phyloP scores from a whole-genome alignment of 345 rosid species.

The Ceriops tagal region DNA sequence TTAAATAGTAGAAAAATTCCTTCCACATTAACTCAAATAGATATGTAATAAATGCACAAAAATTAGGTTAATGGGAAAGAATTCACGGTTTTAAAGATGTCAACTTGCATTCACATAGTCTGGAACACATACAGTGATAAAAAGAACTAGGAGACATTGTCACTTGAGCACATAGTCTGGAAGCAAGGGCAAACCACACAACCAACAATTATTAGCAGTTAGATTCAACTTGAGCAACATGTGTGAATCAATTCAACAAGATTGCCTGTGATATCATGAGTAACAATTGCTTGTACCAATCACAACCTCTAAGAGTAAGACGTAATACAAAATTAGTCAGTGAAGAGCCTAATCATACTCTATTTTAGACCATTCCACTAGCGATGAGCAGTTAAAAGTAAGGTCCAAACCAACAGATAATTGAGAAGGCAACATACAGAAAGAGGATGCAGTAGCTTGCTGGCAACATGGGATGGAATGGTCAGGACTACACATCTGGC shows the following conservation, averaged over 20 bases:
- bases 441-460: slow-evolving; percentile 64
- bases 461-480: slow-evolving; percentile 80
- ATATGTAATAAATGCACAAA: not conserved
- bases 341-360: not conserved
- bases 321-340: not conserved
- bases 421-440: slow-evolving; percentile 52
- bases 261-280: not conserved
- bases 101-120: too few species aligned
- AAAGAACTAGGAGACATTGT: not conserved
- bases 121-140: not conserved
- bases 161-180: not conserved
- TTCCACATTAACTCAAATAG: too few species aligned
- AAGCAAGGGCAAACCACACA: slow-evolving; percentile 5
- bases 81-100: not conserved
- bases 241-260: not conserved
- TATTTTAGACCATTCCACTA: not conserved
- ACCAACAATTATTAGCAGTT: not conserved
- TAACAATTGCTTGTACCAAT: not conserved
- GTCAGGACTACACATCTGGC: slow-evolving; percentile 78
- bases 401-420: not conserved
- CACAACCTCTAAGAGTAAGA: not conserved
- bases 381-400: too few species aligned
- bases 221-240: not conserved
- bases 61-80: not conserved
- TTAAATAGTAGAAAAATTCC: too few species aligned